Evolutionary conservation across 768 basidiomycete species (phyloP), one percentile per base, ranked within the genome.

Genomic region (Mycena floridula): DNA sequence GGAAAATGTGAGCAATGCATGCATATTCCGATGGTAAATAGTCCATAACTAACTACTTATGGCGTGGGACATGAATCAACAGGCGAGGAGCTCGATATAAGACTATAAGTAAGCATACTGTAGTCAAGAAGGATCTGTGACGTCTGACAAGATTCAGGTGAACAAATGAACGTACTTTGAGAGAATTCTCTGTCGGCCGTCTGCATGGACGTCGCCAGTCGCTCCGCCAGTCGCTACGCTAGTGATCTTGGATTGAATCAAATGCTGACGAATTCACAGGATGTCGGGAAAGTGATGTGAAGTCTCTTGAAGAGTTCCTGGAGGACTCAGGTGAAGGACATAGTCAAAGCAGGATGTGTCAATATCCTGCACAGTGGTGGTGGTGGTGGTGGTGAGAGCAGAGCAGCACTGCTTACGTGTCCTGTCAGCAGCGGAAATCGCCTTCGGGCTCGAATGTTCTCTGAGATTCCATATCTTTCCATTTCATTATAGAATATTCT

Each of bases 181-280:
- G 74, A 2, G 76, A 74, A 56, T 86, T 88, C 15, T 65, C 73
- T 4, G 85, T 78, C 26, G 53, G 3, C 84, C 85, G 39, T 63
- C 78, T 4, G 77, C 65, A 51, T 88, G 85, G 3, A 69, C 73
- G 5, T n/a, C n/a, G n/a, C n/a, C n/a, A n/a, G n/a, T n/a, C n/a
- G n/a, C n/a, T n/a, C 85, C 85, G 4, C 86, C 86, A 2, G 73
- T 64, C 32, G 80, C 64, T 25, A 88, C 84, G 2, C 85, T 88
- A 38, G 6, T 8, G 18, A 38, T 1, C 37, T 8, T 13, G 9
- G 25, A 12, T 5, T 11, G n/a, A n/a, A n/a, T n/a, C n/a, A 37
- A 8, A 23, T 22, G 27, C 13, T 21, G 38, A 15, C 30, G 8
- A 5, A 7, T 20, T 20, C 21, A 18, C 2, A 36, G 7, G 43